phyloP scores from a whole-genome alignment of 1,139 yeast genomes.

The Citeromyces hawaiiensis region DNA sequence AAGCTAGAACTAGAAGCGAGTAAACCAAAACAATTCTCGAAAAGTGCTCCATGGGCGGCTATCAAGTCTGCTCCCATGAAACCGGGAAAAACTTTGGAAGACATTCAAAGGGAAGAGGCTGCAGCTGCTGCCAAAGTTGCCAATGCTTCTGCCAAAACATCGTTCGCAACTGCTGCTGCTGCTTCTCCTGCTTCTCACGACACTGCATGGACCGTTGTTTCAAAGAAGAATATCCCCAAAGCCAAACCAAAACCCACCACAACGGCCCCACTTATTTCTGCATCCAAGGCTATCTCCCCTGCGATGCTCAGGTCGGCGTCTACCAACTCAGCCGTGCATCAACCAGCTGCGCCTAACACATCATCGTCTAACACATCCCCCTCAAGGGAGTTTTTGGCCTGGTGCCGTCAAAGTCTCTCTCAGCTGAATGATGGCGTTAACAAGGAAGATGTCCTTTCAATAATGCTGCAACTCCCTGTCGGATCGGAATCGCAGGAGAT shows the following conservation, averaged over 20 bases:
- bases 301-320: conserved; percentile 9
- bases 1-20: conserved; percentile 6
- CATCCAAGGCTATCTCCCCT: conserved; percentile 16
- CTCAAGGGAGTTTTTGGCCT: conserved; percentile 60
- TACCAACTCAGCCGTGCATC: conserved; percentile 9
- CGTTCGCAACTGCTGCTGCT: conserved; percentile 22
- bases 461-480: conserved; percentile 54
- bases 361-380: conserved; percentile 18
- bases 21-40: conserved; percentile 26
- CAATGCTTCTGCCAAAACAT: conserved; percentile 8
- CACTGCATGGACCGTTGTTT: conserved; percentile 33
- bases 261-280: conserved; percentile 14
- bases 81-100: conserved; percentile 12
- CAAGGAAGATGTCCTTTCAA: conserved; percentile 62
- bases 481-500: conserved; percentile 66
- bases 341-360: conserved; percentile 13
- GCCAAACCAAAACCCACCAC: conserved; percentile 13
- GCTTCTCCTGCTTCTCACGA: conserved; percentile 14
- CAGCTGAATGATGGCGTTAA: conserved; percentile 66
- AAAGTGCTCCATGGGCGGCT: conserved; percentile 44
- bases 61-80: conserved; percentile 10
- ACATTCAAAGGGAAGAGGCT: conserved; percentile 11
- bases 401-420: conserved; percentile 74
- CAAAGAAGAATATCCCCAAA: conserved; percentile 17
- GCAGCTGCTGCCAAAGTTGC: conserved; percentile 9